These are phyloP conservation scores for Phytopythium boreale DNA, from an alignment of 352 stramenopile species.

Conservation along the genomic window DNA sequence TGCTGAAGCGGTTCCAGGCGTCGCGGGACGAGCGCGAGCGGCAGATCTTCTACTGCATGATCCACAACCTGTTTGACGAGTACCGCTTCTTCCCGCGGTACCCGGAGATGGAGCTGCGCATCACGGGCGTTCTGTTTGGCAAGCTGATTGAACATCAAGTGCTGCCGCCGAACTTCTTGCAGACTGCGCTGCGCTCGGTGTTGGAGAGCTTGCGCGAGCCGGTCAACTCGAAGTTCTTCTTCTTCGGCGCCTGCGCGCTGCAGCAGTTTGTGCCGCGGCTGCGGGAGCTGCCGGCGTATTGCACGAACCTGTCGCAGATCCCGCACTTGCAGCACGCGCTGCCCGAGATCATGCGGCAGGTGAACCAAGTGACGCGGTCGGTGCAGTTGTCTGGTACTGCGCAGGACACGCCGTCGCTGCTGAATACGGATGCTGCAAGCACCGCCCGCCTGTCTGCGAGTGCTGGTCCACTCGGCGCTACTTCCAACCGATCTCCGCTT, in stretches of 20 bases:
- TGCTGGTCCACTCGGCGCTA: not conserved
- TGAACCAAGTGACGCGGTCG: constrained; percentile 76
- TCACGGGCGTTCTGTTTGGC: constrained; percentile 98
- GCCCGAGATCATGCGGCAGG: constrained; percentile 88
- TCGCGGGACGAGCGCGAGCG: constrained; percentile 95
- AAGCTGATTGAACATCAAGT: constrained; percentile 98
- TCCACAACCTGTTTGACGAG: constrained; percentile 99
- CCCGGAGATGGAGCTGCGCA: constrained; percentile 98
- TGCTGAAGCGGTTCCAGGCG: constrained; percentile 98
- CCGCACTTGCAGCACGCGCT: constrained; percentile 94
- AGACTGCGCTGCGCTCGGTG: constrained; percentile 97
- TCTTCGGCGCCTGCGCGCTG: constrained; percentile 97
- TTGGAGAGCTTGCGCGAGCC: constrained; percentile 96
- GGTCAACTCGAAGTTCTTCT: constrained; percentile 98
- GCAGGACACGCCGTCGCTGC: constrained; percentile 16
- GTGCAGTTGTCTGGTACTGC: constrained; percentile 22
- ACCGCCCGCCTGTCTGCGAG: not conserved
- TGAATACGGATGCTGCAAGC: not conserved
- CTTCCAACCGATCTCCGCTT: not conserved
- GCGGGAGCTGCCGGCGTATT: constrained; percentile 97
- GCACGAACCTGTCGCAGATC: constrained; percentile 97
- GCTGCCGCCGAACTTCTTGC: constrained; percentile 96
- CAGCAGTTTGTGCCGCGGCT: constrained; percentile 97
- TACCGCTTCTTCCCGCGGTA: constrained; percentile 99
- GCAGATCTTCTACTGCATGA: constrained; percentile 99